A percentile compares a stretch with the other conserved stretches of the same genome.
Evolutionary conservation across 768 basidiomycete species (phyloP).

Genomic region (Boletus subcaerulescens): DNA sequence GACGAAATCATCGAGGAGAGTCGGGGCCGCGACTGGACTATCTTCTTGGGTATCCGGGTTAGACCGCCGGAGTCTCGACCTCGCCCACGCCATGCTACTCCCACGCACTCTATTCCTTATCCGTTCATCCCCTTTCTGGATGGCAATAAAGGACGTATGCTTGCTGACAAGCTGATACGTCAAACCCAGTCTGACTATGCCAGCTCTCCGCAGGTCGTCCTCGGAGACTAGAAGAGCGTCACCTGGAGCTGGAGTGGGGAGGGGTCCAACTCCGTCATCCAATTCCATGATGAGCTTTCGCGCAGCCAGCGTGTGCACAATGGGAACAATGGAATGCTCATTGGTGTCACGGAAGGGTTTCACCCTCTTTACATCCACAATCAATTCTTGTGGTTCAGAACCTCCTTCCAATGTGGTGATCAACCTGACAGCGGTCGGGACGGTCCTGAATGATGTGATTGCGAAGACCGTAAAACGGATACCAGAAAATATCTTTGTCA

Average conservation of each 20-base stretch:
- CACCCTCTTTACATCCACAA: slow-evolving; percentile 23
- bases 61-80: slow-evolving; percentile 14
- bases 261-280: slow-evolving; percentile 34
- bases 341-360: slow-evolving; percentile 23
- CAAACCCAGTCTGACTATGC: slow-evolving; percentile 49
- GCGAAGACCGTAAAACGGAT: slow-evolving; percentile 35
- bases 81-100: slow-evolving; percentile 7
- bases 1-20: slow-evolving; percentile 21
- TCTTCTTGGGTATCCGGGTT: not conserved
- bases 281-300: slow-evolving; percentile 53
- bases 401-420: slow-evolving; percentile 27
- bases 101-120: slow-evolving; percentile 5
- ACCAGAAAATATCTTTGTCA: slow-evolving; percentile 34
- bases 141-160: slow-evolving; percentile 56
- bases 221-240: slow-evolving; percentile 26
- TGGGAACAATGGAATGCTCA: slow-evolving; percentile 20
- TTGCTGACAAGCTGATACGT: slow-evolving; percentile 50
- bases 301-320: slow-evolving; percentile 55
- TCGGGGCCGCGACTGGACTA: not conserved
- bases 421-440: slow-evolving; percentile 30
- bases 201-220: slow-evolving; percentile 39
- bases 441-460: slow-evolving; percentile 19
- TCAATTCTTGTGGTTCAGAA: slow-evolving; percentile 11
- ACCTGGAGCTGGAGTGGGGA: slow-evolving; percentile 27
- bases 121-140: slow-evolving; percentile 36